Percentiles rank a stretch among this genome's conserved stretches.
Evolutionary conservation across 768 basidiomycete genomes (phyloP).

Genomic region (Boletus rufocinnamomeus): DNA sequence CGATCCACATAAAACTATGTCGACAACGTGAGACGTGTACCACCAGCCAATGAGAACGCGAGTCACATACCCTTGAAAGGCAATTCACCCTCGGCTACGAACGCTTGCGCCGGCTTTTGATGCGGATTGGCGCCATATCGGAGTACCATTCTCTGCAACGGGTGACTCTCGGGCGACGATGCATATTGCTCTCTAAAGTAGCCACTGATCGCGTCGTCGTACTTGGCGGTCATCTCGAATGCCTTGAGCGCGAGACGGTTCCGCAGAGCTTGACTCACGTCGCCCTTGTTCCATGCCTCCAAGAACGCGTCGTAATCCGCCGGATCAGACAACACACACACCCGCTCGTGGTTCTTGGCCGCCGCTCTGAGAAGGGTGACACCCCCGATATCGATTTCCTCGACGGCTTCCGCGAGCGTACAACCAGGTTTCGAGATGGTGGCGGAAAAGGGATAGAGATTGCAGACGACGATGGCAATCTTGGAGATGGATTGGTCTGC

Average conservation of each 20-base stretch:
- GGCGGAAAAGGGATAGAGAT: constrained; percentile 94
- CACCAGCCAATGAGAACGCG: neutral
- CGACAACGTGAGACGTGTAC: constrained; percentile 4
- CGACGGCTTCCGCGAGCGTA: constrained; percentile 89
- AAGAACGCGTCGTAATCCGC: constrained; percentile 85
- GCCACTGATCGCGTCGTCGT: constrained; percentile 93
- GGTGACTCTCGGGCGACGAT: constrained; percentile 73
- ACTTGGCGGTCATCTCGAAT: constrained; percentile 93
- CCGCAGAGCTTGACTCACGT: constrained; percentile 69
- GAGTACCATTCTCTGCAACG: constrained; percentile 81
- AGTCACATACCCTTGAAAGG: constrained; percentile 81
- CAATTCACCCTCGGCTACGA: constrained; percentile 81
- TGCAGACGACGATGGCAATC: constrained; percentile 98
- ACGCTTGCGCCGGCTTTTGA: constrained; percentile 98
- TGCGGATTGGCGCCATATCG: constrained; percentile 98
- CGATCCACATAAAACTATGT: constrained; percentile 81
- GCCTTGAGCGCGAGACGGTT: constrained; percentile 92
- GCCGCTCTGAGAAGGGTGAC: constrained; percentile 97
- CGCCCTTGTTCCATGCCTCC: constrained; percentile 71
- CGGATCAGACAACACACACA: constrained; percentile 87
- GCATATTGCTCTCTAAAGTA: constrained; percentile 98
- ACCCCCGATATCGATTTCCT: constrained; percentile 98
- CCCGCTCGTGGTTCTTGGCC: constrained; percentile 96
- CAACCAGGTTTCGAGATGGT: constrained; percentile 89
- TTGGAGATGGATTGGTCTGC: constrained; percentile 81